These are phyloP conservation scores for Inga oerstediana DNA, from an alignment of 306 rosid genomes.

Conservation along the genomic window DNA sequence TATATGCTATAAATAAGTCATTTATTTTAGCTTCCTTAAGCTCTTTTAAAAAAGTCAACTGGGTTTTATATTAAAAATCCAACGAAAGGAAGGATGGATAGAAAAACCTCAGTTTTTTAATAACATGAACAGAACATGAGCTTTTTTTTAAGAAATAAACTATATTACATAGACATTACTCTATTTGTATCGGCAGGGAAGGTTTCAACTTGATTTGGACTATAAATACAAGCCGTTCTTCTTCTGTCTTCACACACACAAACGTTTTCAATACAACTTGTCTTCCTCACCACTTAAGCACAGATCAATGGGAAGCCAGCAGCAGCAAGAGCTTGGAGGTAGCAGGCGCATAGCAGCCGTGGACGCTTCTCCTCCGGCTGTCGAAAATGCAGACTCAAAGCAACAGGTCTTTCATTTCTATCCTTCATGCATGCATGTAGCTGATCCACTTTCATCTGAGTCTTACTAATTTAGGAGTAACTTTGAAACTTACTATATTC, in stretches of 20 bases:
- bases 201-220: not conserved
- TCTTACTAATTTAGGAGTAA: too few species aligned
- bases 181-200: not conserved
- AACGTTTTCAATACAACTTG: not conserved
- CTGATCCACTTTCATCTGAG: not conserved
- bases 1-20: too few species aligned
- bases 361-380: conserved; percentile 8
- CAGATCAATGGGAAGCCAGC: conserved; percentile 34
- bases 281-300: not conserved
- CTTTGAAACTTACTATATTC: not conserved
- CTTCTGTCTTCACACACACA: not conserved
- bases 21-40: too few species aligned
- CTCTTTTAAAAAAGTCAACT: too few species aligned
- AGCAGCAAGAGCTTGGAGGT: conserved; percentile 28
- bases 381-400: conserved; percentile 12
- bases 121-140: not conserved
- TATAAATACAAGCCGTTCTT: not conserved
- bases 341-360: conserved; percentile 51
- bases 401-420: conserved; percentile 38
- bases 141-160: not conserved
- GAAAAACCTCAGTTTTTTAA: not conserved
- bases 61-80: too few species aligned
- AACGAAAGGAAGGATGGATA: too few species aligned
- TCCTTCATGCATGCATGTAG: not conserved
- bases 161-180: not conserved